Evolutionary conservation across 2,329 filamentous ascomycete species (phyloP), one percentile per base, ranked within the genome.

Genomic region (Stagonosporopsis rhizophila): DNA sequence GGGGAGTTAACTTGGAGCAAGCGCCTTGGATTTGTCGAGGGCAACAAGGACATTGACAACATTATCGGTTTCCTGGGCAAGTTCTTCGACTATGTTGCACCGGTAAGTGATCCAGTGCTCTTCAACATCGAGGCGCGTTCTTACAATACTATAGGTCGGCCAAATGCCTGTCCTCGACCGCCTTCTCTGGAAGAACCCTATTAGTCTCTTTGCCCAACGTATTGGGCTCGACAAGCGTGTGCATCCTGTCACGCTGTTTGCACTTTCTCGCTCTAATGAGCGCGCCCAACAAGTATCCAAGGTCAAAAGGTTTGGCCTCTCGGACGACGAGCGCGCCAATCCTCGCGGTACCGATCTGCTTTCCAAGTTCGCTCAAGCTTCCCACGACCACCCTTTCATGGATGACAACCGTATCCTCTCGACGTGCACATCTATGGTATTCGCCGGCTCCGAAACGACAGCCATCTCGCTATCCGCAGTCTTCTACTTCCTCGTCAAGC

Each of bases 361-460:
- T 6, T 88, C 86, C 65, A 90, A 90, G 72, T 91, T 92, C 73
- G 83, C 89, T 9, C 85, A 87, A 64, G 88, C 89, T 1, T 84
- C 85, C 42, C 82, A 87, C 65, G 82, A 86, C 17, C 85, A 88
- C 39, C 88, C 88, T 0, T 89, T 91, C 75, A 90, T 92, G 87
- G 86, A 81, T 22, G 86, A 91, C 66, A 81, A 80, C 3, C 80
- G 89, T 8, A 88, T 91, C 11, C 85, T 89, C 61, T 87, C 87
- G 6, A 88, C 89, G 77, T 88, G 87, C 45, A 84, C 88, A n/a
- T 86, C 82, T 55, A 90, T 90, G 88, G 78, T 81, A 59, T 84
- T 89, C 64, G 91, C 91, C 0, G 90, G 90, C 3, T 89, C 85
- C 2, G 91, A 95, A 74, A 94, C 90, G 0, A 94, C 90, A 0